These are phyloP conservation scores for Cochliopodium minus DNA, from an alignment of 208 protist genomes.

Conservation along the genomic window DNA sequence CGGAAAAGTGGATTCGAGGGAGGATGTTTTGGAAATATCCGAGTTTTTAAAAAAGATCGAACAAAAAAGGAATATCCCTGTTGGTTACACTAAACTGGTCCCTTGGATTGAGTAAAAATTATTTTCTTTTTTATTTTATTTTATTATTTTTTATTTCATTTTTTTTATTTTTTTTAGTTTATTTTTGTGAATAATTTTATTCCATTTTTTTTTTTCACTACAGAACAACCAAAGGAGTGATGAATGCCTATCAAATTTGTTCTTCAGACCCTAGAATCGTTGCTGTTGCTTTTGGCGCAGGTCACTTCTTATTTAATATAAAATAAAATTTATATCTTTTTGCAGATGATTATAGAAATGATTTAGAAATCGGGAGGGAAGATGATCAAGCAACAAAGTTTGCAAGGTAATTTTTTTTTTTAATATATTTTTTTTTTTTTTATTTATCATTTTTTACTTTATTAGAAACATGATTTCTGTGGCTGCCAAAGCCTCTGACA, in stretches of 20 bases:
- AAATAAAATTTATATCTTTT: too few species aligned
- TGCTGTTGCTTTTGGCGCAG: conserved; percentile 6
- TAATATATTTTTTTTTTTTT: neutral
- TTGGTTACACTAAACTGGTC: neutral
- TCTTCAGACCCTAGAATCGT: neutral
- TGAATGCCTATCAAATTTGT: neutral
- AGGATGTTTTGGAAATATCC: too few species aligned
- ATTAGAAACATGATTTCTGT: neutral
- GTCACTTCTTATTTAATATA: too few species aligned
- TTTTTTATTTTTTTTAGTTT: too few species aligned
- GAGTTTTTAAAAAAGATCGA: too few species aligned
- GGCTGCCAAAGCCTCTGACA: neutral
- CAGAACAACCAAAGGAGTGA: neutral
- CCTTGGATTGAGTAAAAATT: neutral
- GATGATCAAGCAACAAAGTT: neutral
- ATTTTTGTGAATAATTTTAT: too few species aligned
- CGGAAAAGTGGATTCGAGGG: too few species aligned
- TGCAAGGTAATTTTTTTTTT: neutral
- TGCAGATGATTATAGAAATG: conserved; percentile 1
- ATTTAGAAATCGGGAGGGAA: neutral
- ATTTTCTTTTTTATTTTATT: neutral
- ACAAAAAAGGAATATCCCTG: neutral
- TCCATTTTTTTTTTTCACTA: neutral
- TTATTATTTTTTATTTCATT: neutral
- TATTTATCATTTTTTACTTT: neutral